Percentiles rank a stretch among this genome's conserved stretches.
These are phyloP conservation scores for Orbilia oligospora DNA, from an alignment of 2,329 filamentous ascomycete species.

Conservation along the genomic window DNA sequence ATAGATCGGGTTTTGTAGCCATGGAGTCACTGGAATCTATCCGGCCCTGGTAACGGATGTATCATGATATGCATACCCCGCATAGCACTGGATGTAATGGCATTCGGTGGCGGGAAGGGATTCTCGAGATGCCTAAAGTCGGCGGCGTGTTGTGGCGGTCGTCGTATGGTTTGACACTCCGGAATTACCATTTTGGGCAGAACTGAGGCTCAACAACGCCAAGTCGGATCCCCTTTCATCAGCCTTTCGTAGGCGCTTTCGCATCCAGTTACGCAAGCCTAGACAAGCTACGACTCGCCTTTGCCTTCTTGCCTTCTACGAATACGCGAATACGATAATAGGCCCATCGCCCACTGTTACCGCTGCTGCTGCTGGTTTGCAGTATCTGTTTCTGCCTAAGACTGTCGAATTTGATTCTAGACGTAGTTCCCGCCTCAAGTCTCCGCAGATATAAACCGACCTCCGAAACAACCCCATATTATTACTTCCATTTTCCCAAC, in stretches of 20 bases:
- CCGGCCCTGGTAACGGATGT: constrained; percentile 56
- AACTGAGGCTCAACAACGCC: constrained; percentile 51
- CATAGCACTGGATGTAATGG: constrained; percentile 40
- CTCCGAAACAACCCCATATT: constrained; percentile 37
- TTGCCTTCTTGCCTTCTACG: constrained; percentile 29
- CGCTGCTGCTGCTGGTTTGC: constrained; percentile 19
- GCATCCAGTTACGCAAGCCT: constrained; percentile 59
- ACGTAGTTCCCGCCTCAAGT: constrained; percentile 5
- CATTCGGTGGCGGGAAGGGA: constrained; percentile 42
- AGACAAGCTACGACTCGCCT: constrained; percentile 20
- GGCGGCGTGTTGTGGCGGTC: constrained; percentile 43
- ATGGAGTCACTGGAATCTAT: constrained; percentile 35
- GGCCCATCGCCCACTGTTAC: background rate
- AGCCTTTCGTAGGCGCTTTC: constrained; percentile 48
- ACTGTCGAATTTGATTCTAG: background rate
- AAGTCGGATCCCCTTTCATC: constrained; percentile 52
- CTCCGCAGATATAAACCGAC: constrained; percentile 39
- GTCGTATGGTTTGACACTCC: constrained; percentile 24
- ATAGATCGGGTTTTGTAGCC: constrained; percentile 31
- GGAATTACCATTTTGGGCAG: constrained; percentile 26
- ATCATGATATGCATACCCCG: constrained; percentile 62
- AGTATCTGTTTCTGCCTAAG: background rate
- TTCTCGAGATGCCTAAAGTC: constrained; percentile 58
- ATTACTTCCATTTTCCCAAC: constrained; percentile 17
- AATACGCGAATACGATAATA: constrained; percentile 40